Base-by-base conservation (phyloP, 495 filamentous ascomycete genomes). In the Daldinia decipiens region DNA sequence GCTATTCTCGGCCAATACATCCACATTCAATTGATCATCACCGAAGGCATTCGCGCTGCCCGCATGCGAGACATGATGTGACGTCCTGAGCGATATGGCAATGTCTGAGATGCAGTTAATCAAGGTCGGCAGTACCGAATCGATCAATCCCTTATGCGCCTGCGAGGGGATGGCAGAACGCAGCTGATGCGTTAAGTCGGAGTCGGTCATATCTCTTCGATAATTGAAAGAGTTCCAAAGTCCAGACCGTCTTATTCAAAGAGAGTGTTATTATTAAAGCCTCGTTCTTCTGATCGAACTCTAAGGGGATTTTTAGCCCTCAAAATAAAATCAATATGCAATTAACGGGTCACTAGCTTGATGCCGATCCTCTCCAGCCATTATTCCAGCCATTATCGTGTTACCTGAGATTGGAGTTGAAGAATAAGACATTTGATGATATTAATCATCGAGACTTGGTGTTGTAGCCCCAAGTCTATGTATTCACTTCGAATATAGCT, bases 11-110 rank as follows among this genome's bases (percentile, higher is more conserved):
- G 83, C 79, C 1, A 80, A 17, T 11, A 87, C 79, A 65, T 87
- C 85, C 56, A 87, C 83, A 72, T 87, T 87, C 50, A 87, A 79
- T 69, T 87, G 85, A 70, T 82, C 81, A 65, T 87, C 85, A 34
- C 84, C 85, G 56, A 86, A 86, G 12, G 75, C 72, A 65, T 87
- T 87, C 27, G 80, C 78, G 2, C 81, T 80, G 5, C 83, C 83
- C 3, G 79, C 80, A 1, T 73, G 79, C 45, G 80, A 74, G 54
- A 86, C 79, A 43, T 78, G 60, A 26, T 83, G 80, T 15, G 70
- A 62, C 1, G 24, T 68, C 36, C 29, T 62, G 3, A 73, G 65
- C 1, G 51, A 45, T 9, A 39, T 54, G 9, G 56, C 62, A 40
- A 73, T 66, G 5, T 69, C 57, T 3, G 65, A 52, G 15, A 73